Base-by-base conservation (phyloP, 2,329 filamentous ascomycete genomes). In the Diaporthe batatas region DNA sequence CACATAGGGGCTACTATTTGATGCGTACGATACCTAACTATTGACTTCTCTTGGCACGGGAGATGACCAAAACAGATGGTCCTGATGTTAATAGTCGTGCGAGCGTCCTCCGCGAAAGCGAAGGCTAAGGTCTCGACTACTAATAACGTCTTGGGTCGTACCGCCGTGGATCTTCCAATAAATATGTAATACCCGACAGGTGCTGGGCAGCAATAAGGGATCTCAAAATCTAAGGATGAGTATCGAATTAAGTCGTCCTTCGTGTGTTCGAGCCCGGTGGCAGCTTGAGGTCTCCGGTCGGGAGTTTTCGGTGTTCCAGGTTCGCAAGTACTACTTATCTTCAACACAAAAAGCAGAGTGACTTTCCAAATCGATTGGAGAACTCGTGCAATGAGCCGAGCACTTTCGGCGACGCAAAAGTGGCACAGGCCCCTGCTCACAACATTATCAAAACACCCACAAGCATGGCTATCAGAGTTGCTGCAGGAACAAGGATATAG, bases 361-460 rank as follows among this genome's bases (percentile, higher is more conserved):
- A 42, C 12, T 42, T 42, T 6, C 6, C 39, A 42, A 6, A 42
- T 42, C 3, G 6, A 4, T 18, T 8, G 18, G 8, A 47, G 18
- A 21, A 47, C 21, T 21, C 2, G 14, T 42, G 14, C 12, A 39
- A 23, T 29, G n/a, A 54, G 8, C 23, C 32, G 25, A 32, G 3
- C 4, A 18, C 42, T 18, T 16, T 32, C 58, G 3, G 18, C 14
- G 42, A 21, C 18, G 6, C 11, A 2, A 18, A n/a, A 39, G 39
- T n/a, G 25, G 10, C 18, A 47, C 10, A 16, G 6, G 49, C 12
- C 12, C 34, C 34, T 21, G n/a, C 21, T 42, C 53, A 73, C 53
- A 58, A 18, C 47, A 68, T 21, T 18, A 59, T 5, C 68, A 71
- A 21, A 29, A 44, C 68, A 54, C 21, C 23, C 25, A 71, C 44